Evolutionary conservation across 2,329 filamentous ascomycete genomes (phyloP).

Genomic region (Fonsecaea pedrosoi): DNA sequence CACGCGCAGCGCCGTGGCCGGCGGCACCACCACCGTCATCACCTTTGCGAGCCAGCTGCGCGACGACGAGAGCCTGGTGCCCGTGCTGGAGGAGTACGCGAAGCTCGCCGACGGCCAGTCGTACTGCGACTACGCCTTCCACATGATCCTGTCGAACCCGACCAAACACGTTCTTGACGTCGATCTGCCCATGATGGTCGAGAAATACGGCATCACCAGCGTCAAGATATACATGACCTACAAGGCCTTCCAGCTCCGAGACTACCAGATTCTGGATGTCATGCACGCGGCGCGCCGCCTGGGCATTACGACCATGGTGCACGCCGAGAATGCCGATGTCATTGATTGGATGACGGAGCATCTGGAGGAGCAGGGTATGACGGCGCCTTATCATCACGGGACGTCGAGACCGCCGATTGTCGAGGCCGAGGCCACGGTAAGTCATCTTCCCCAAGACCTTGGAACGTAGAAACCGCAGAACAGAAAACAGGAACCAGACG

Average conservation of each 20-base stretch:
- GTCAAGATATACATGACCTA: conserved; percentile 59
- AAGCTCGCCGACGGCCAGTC: conserved; percentile 52
- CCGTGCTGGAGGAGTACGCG: conserved; percentile 56
- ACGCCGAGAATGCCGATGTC: conserved; percentile 56
- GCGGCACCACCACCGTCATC: conserved; percentile 65
- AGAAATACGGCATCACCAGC: conserved; percentile 50
- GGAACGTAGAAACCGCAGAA: background rate
- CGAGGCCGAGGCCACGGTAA: conserved; percentile 51
- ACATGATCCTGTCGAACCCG: conserved; percentile 50
- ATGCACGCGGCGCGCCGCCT: conserved; percentile 48
- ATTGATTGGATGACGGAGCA: conserved; percentile 42
- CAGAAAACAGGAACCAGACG: background rate
- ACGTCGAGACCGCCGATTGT: conserved; percentile 49
- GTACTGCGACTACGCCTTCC: conserved; percentile 64
- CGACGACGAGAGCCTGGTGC: conserved; percentile 53
- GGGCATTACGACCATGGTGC: conserved; percentile 56
- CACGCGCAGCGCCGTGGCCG: conserved; percentile 62
- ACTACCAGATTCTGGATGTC: conserved; percentile 52
- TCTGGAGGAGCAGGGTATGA: conserved; percentile 24
- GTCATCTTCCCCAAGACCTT: background rate
- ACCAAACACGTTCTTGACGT: conserved; percentile 44
- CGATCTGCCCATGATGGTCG: conserved; percentile 48
- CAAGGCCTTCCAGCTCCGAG: conserved; percentile 49
- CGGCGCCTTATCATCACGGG: conserved; percentile 50
- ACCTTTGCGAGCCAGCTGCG: conserved; percentile 63